A percentile compares a stretch with the other conserved stretches of the same genome.
phyloP scores from a whole-genome alignment of 139 green algal species.

The Ostreobium quekettii region DNA sequence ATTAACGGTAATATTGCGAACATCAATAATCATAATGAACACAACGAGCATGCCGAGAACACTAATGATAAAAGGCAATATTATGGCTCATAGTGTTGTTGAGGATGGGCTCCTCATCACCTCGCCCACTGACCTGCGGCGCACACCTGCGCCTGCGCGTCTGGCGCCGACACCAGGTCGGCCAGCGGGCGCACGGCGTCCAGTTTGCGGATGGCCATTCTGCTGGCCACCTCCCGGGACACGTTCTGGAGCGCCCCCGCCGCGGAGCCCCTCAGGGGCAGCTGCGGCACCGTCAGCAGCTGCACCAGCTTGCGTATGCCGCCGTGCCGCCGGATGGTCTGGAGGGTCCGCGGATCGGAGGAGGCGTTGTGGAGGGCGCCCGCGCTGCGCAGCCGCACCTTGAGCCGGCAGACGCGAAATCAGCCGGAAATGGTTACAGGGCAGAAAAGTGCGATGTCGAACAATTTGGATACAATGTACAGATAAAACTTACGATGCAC shows the following conservation, averaged over 20 bases:
- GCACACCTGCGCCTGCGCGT: slow-evolving; percentile 42
- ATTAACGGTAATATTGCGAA: no score
- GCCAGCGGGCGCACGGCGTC: slow-evolving; percentile 42
- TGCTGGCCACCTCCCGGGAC: slow-evolving; percentile 50
- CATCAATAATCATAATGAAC: no score
- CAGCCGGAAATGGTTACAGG: no score
- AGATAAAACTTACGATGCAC: no score
- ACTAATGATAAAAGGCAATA: no score
- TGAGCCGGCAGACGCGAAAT: slow-evolving; percentile 5
- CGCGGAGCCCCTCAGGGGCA: slow-evolving; percentile 35
- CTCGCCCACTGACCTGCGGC: no score
- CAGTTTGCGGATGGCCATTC: slow-evolving; percentile 39
- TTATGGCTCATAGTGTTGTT: no score
- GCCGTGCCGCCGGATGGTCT: slow-evolving; percentile 38
- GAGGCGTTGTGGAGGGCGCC: slow-evolving; percentile 73
- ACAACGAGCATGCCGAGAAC: no score
- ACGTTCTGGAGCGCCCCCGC: slow-evolving; percentile 69
- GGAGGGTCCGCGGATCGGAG: slow-evolving; percentile 41
- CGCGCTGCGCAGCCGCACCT: slow-evolving; percentile 44
- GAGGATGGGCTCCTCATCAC: no score
- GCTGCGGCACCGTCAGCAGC: slow-evolving; percentile 28
- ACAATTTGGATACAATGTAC: no score
- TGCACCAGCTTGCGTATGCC: slow-evolving; percentile 48
- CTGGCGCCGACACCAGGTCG: slow-evolving; percentile 37
- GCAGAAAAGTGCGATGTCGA: no score